Percentiles rank a stretch among this genome's conserved stretches.
Conservation (phyloP, 495 filamentous ascomycete species). For the Penicillium macrosclerotiorum region DNA sequence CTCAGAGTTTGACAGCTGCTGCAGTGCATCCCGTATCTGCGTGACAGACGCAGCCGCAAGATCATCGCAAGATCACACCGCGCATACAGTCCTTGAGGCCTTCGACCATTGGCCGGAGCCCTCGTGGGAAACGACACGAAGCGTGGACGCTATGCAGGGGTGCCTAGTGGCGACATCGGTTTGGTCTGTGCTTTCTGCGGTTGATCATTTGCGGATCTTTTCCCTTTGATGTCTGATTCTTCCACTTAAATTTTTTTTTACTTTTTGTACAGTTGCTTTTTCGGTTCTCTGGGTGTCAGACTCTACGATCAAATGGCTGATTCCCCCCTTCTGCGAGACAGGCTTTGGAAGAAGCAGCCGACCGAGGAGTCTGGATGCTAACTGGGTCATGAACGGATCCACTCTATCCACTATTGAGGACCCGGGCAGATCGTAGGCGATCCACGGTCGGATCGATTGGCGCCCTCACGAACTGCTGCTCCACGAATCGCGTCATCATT, state of each 20-base stretch:
- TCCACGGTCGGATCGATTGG: conserved; percentile 27
- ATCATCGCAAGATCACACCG: background rate
- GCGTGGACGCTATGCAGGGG: background rate
- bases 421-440: conserved; percentile 28
- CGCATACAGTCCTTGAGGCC: too few relatives aligned
- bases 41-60: conserved; percentile 1
- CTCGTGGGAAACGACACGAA: background rate
- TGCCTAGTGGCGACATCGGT: background rate
- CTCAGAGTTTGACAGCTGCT: background rate
- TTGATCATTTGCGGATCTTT: background rate
- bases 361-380: conserved; percentile 6
- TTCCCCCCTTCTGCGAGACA: too few relatives aligned
- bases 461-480: conserved; percentile 25
- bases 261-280: too few relatives aligned
- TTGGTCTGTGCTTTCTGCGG: background rate
- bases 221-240: background rate
- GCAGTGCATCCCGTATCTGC: background rate
- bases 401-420: conserved; percentile 29
- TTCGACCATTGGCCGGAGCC: conserved; percentile 1
- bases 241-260: too few relatives aligned
- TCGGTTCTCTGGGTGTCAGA: too few relatives aligned
- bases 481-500: conserved; percentile 20
- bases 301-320: too few relatives aligned
- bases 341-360: too few relatives aligned
- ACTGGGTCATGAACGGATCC: conserved; percentile 7